Evolutionary conservation across 352 stramenopile species (phyloP).

Genomic region (Phytopythium boreale): DNA sequence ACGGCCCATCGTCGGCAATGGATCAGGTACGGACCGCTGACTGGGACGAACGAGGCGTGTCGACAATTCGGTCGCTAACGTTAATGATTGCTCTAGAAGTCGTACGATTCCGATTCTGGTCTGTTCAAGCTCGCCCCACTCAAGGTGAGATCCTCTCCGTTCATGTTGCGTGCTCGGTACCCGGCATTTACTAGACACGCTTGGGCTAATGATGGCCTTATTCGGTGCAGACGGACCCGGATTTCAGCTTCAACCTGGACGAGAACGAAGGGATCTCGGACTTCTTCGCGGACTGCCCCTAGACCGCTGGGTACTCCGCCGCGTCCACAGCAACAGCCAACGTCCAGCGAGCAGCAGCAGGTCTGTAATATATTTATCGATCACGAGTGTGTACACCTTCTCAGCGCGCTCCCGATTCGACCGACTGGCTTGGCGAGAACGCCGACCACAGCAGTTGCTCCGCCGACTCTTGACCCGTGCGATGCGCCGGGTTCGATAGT

Average conservation of each 20-base stretch:
- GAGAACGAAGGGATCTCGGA: slow-evolving; percentile 86
- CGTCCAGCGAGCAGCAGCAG: background rate
- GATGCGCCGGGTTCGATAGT: slow-evolving; percentile 48
- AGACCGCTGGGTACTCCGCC: background rate
- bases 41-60: background rate
- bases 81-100: slow-evolving; percentile 45
- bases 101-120: slow-evolving; percentile 77
- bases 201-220: background rate
- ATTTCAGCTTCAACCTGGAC: slow-evolving; percentile 89
- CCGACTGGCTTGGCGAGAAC: slow-evolving; percentile 25
- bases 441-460: slow-evolving; percentile 38
- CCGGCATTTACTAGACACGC: background rate
- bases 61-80: background rate
- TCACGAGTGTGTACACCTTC: slow-evolving; percentile 13
- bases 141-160: slow-evolving; percentile 42
- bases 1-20: slow-evolving; percentile 38
- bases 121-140: slow-evolving; percentile 85
- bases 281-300: slow-evolving; percentile 82
- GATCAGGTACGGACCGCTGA: slow-evolving; percentile 38
- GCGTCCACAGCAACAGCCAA: slow-evolving; percentile 3
- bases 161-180: background rate
- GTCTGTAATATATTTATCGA: slow-evolving; percentile 25
- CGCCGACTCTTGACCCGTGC: slow-evolving; percentile 38
- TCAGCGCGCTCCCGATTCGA: slow-evolving; percentile 22
- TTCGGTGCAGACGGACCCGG: slow-evolving; percentile 61